Conservation (phyloP, 805 yeast genomes). For the Yarrowia osloensis region DNA sequence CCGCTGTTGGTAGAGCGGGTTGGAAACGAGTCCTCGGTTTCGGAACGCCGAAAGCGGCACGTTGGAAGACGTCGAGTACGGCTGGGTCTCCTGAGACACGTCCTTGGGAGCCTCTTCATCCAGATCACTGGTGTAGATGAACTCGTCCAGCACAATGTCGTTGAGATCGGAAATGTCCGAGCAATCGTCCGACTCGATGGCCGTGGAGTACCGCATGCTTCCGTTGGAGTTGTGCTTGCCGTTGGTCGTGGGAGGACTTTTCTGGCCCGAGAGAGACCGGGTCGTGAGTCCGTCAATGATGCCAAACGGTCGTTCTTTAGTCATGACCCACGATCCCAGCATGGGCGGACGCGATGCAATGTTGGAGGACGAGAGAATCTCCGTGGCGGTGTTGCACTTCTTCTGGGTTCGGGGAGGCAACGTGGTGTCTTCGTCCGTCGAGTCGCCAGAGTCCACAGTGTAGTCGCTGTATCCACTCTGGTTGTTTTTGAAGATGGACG, state of each 20-base stretch:
- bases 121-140: slow-evolving; percentile 82
- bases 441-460: slow-evolving; percentile 63
- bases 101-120: slow-evolving; percentile 51
- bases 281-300: slow-evolving; percentile 94
- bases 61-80: slow-evolving; percentile 39
- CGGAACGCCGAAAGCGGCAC: slow-evolving; percentile 90
- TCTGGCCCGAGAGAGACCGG: slow-evolving; percentile 65
- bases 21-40: slow-evolving; percentile 60
- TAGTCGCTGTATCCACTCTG: slow-evolving; percentile 30
- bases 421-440: slow-evolving; percentile 90
- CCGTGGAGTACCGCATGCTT: slow-evolving; percentile 33
- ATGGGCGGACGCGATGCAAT: slow-evolving; percentile 86
- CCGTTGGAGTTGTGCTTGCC: slow-evolving; percentile 7
- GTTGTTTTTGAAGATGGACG: slow-evolving; percentile 23
- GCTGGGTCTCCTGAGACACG: slow-evolving; percentile 38
- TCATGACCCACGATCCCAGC: slow-evolving; percentile 87
- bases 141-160: slow-evolving; percentile 69
- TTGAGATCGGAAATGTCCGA: slow-evolving; percentile 42
- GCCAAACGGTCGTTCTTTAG: slow-evolving; percentile 77
- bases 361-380: slow-evolving; percentile 82
- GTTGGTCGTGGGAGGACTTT: slow-evolving; percentile 33
- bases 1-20: slow-evolving; percentile 24
- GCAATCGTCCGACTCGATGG: slow-evolving; percentile 31
- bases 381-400: slow-evolving; percentile 57
- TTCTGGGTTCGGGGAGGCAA: slow-evolving; percentile 61